phyloP scores from a whole-genome alignment of 2,329 filamentous ascomycete species.

The Erysiphe pulchra region DNA sequence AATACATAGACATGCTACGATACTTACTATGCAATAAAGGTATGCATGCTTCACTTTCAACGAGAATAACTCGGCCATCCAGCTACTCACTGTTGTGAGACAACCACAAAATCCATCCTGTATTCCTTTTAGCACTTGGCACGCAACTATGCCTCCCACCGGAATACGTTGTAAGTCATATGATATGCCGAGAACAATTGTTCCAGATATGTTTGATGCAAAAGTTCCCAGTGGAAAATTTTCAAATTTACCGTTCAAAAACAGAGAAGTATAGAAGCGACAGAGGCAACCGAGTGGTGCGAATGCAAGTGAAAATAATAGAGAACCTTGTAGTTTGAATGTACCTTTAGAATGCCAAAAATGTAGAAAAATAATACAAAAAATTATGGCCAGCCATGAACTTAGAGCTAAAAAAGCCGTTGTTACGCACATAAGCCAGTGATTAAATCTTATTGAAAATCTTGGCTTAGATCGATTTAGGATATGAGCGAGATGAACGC shows the following conservation, averaged over 20 bases:
- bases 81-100: slow-evolving; percentile 40
- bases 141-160: slow-evolving; percentile 28
- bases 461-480: slow-evolving; percentile 32
- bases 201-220: slow-evolving; percentile 53
- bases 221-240: slow-evolving; percentile 75
- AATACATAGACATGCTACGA: slow-evolving; percentile 28
- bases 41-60: slow-evolving; percentile 34
- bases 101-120: slow-evolving; percentile 44
- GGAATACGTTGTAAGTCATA: slow-evolving; percentile 54
- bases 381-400: slow-evolving; percentile 52
- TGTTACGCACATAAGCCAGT: slow-evolving; percentile 35
- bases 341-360: slow-evolving; percentile 19
- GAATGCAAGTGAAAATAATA: slow-evolving; percentile 55
- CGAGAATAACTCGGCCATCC: slow-evolving; percentile 32
- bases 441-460: slow-evolving; percentile 28
- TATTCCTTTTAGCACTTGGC: slow-evolving; percentile 39
- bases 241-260: slow-evolving; percentile 39
- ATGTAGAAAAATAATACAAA: slow-evolving; percentile 48
- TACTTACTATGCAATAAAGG: slow-evolving; percentile 36
- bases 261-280: slow-evolving; percentile 46
- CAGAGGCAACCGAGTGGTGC: slow-evolving; percentile 54
- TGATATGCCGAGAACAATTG: slow-evolving; percentile 45
- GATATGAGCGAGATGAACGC: slow-evolving; percentile 47
- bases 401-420: slow-evolving; percentile 40
- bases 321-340: slow-evolving; percentile 49